Percentiles rank a stretch among this genome's conserved stretches.
Conservation (phyloP, 2,329 filamentous ascomycete species). For the Metarhizium guizhouense region DNA sequence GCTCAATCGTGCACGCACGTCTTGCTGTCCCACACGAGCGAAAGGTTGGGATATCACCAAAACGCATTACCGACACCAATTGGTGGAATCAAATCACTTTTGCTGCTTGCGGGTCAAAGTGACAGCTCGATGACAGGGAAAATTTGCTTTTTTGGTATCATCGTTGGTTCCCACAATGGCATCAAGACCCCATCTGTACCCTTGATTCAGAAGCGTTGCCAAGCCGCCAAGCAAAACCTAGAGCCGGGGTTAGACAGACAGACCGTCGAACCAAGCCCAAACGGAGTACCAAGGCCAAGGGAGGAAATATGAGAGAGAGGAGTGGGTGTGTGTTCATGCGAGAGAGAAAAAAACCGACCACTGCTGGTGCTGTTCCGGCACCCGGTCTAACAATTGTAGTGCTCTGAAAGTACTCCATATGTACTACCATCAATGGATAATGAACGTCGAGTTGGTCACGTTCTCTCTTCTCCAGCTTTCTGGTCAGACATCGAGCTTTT, state of each 20-base stretch:
- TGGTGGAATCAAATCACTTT: background rate
- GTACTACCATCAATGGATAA: too few relatives aligned
- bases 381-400: too few relatives aligned
- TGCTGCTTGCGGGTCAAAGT: conserved; percentile 7
- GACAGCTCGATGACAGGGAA: conserved; percentile 15
- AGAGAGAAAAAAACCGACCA: too few relatives aligned
- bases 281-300: background rate
- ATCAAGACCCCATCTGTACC: background rate
- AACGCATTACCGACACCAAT: background rate
- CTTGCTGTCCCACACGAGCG: background rate
- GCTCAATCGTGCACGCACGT: background rate
- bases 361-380: too few relatives aligned
- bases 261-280: background rate
- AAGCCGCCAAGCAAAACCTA: background rate
- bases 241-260: background rate
- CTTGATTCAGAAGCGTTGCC: background rate
- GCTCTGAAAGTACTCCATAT: too few relatives aligned
- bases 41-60: background rate
- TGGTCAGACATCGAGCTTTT: background rate
- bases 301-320: too few relatives aligned
- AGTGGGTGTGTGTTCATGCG: too few relatives aligned
- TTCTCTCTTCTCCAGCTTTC: conserved; percentile 3
- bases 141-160: conserved; percentile 9
- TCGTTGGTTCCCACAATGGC: background rate
- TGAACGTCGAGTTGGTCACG: background rate